Conservation (phyloP, 768 basidiomycete species). For the Ramaria sp. region DNA sequence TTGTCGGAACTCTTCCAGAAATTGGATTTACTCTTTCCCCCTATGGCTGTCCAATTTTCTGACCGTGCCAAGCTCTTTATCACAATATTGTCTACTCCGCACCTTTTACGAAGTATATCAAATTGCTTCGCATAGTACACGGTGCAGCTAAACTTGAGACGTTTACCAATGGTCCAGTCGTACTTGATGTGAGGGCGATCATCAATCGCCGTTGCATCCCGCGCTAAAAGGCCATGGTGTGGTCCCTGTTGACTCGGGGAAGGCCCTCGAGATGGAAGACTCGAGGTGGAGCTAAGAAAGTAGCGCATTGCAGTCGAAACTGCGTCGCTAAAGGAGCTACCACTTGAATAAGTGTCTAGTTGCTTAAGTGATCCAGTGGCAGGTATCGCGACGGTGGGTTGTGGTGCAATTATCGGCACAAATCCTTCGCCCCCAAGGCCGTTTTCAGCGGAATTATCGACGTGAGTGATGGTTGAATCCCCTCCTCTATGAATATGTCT, state of each 20-base stretch:
- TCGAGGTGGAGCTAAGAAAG: slow-evolving; percentile 35
- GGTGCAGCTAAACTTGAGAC: slow-evolving; percentile 68
- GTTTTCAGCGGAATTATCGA: slow-evolving; percentile 24
- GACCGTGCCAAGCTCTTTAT: slow-evolving; percentile 49
- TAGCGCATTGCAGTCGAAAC: slow-evolving; percentile 50
- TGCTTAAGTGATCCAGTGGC: background rate
- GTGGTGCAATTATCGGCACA: background rate
- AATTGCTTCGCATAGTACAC: slow-evolving; percentile 80
- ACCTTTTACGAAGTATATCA: slow-evolving; percentile 50
- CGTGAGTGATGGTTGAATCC: slow-evolving; percentile 30
- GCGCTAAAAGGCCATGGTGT: slow-evolving; percentile 39
- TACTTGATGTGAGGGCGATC: slow-evolving; percentile 77
- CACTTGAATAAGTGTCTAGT: background rate
- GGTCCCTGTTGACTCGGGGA: slow-evolving; percentile 26
- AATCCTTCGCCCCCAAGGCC: background rate
- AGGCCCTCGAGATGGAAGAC: slow-evolving; percentile 17
- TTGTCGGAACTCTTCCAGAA: slow-evolving; percentile 79
- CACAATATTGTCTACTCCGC: slow-evolving; percentile 53
- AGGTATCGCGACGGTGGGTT: background rate
- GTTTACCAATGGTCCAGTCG: slow-evolving; percentile 66
- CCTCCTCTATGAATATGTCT: slow-evolving; percentile 27
- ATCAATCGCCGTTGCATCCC: slow-evolving; percentile 33
- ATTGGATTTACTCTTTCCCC: slow-evolving; percentile 71
- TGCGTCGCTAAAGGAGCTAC: slow-evolving; percentile 31
- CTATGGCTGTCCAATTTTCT: slow-evolving; percentile 60